Evolutionary conservation across 352 stramenopile species (phyloP).

Genomic region (Pythium guiyangense): DNA sequence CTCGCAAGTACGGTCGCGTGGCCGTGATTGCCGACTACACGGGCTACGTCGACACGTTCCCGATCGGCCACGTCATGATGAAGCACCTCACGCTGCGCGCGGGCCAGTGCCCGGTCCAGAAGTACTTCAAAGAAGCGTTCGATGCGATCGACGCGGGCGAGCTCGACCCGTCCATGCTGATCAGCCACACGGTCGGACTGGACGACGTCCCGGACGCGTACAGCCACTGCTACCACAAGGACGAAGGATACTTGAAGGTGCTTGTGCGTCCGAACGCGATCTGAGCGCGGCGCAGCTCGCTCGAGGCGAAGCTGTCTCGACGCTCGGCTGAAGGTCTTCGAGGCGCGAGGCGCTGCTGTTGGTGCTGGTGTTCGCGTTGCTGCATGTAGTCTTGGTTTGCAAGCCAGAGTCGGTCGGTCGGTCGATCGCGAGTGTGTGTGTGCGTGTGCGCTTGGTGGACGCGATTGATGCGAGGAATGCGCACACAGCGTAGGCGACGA

Average conservation of each 20-base stretch:
- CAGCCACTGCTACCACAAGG: constrained; percentile 46
- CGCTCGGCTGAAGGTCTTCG: too few relatives aligned
- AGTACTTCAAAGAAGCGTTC: constrained; percentile 24
- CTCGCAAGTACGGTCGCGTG: constrained; percentile 30
- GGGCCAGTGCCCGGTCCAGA: constrained; percentile 31
- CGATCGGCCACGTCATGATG: constrained; percentile 38
- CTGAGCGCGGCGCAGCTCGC: background rate
- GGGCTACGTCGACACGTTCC: constrained; percentile 26
- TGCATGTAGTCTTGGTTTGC: too few relatives aligned
- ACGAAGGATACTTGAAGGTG: constrained; percentile 58
- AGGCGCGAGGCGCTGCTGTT: too few relatives aligned
- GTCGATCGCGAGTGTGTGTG: too few relatives aligned
- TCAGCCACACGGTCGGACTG: constrained; percentile 50
- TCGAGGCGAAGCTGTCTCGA: too few relatives aligned
- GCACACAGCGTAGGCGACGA: too few relatives aligned
- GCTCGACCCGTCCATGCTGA: constrained; percentile 35
- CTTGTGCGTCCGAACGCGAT: constrained; percentile 39
- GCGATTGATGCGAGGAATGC: too few relatives aligned
- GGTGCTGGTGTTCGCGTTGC: too few relatives aligned
- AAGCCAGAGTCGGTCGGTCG: too few relatives aligned
- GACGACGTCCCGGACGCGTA: constrained; percentile 56
- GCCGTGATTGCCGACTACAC: constrained; percentile 32
- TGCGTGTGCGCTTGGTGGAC: too few relatives aligned
- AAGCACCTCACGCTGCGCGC: too few relatives aligned
- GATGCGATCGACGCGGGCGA: constrained; percentile 12